Percentiles rank a stretch among this genome's conserved stretches.
Conservation (phyloP, 768 basidiomycete genomes). For the Chalciporus pseudorubinellus region DNA sequence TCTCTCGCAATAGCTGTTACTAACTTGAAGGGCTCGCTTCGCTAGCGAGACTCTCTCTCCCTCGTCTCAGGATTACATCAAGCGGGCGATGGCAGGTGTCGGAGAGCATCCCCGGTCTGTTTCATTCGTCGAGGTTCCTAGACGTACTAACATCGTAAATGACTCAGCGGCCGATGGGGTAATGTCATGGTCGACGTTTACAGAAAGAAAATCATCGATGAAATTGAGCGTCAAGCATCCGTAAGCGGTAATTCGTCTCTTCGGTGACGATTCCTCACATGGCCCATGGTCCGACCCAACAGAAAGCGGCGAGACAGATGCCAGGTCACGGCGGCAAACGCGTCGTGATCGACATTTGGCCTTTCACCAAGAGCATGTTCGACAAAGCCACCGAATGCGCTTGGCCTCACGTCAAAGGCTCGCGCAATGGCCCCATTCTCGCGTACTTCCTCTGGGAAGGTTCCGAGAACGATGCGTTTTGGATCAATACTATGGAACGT, state of each 20-base stretch:
- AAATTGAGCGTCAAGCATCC: background rate
- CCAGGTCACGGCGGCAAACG: conserved; percentile 3
- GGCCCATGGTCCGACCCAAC: background rate
- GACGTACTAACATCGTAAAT: background rate
- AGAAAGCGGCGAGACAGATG: conserved; percentile 7
- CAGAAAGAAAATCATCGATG: conserved; percentile 9
- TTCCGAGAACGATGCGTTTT: conserved; percentile 6
- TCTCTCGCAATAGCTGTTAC: too few species aligned
- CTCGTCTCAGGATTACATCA: background rate
- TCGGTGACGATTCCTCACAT: background rate
- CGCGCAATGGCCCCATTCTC: conserved; percentile 14
- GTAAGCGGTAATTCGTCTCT: background rate
- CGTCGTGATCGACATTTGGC: background rate
- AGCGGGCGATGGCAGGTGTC: background rate
- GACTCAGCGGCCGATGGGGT: conserved; percentile 18
- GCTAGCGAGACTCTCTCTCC: background rate
- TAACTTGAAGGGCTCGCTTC: too few species aligned
- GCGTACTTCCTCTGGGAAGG: conserved; percentile 15
- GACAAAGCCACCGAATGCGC: conserved; percentile 5
- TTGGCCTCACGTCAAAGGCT: conserved; percentile 11
- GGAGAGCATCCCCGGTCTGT: background rate
- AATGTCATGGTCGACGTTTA: conserved; percentile 17
- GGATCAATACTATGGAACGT: conserved; percentile 5
- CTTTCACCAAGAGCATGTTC: background rate
- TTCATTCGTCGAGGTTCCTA: background rate